Evolutionary conservation across 148 eudicot species (phyloP).

Genomic region (Limonium bicolor): DNA sequence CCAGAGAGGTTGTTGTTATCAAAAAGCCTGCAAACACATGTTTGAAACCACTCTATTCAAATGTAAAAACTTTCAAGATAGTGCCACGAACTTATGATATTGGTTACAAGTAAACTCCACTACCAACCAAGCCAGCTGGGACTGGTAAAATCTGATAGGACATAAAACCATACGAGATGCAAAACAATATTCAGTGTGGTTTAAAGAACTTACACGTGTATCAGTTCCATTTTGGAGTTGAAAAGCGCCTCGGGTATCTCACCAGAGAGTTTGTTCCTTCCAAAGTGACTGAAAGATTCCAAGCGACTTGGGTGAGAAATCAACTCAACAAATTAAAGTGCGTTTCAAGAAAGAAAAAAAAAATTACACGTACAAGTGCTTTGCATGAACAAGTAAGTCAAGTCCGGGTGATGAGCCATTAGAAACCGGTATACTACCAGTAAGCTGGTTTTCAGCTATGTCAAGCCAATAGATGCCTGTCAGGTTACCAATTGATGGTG

Average conservation of each 20-base stretch:
- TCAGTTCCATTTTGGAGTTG: slow-evolving; percentile 41
- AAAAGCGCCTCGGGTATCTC: slow-evolving; percentile 42
- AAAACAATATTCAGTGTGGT: background rate
- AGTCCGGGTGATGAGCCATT: slow-evolving; percentile 48
- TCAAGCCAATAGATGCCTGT: slow-evolving; percentile 50
- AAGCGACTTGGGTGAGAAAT: too few species aligned
- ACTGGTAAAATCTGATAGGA: too few species aligned
- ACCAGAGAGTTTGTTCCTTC: slow-evolving; percentile 61
- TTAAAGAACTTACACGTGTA: slow-evolving; percentile 59
- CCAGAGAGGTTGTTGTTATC: slow-evolving; percentile 61
- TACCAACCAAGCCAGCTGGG: too few species aligned
- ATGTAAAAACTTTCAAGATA: too few species aligned
- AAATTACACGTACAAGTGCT: slow-evolving; percentile 61
- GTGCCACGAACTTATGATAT: too few species aligned
- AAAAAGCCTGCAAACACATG: slow-evolving; percentile 36
- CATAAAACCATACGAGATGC: background rate
- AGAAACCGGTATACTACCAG: too few species aligned
- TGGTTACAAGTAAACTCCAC: too few species aligned
- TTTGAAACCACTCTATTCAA: background rate
- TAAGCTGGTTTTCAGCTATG: slow-evolving; percentile 40
- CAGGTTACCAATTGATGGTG: slow-evolving; percentile 30
- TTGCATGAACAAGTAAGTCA: slow-evolving; percentile 44
- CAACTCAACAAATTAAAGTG: too few species aligned
- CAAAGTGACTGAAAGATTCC: slow-evolving; percentile 77
- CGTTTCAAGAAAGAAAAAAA: too few species aligned